Percentiles rank a stretch among this genome's conserved stretches.
These are phyloP conservation scores for Pythium guiyangense DNA, from an alignment of 352 stramenopile genomes.

Conservation along the genomic window DNA sequence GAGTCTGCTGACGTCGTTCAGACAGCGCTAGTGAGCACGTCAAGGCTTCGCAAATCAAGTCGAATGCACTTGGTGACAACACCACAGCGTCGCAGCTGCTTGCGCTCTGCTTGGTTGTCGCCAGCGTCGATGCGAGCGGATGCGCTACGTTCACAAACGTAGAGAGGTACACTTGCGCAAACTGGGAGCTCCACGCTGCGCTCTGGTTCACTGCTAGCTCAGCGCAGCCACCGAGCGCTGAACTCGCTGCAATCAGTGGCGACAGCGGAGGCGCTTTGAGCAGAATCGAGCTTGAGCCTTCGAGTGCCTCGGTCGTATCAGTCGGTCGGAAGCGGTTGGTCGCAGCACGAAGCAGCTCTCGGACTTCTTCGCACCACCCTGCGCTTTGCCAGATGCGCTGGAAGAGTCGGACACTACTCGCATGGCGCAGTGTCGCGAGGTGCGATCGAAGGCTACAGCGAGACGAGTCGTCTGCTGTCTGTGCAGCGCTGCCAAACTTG, in stretches of 20 bases:
- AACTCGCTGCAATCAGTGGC: background rate
- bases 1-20: background rate
- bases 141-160: background rate
- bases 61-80: background rate
- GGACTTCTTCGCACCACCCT: background rate
- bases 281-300: background rate
- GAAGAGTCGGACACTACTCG: background rate
- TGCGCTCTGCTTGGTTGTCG: background rate
- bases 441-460: background rate
- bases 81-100: background rate
- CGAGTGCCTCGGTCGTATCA: no score
- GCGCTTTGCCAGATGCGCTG: background rate
- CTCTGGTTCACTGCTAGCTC: constrained; percentile 3
- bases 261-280: background rate
- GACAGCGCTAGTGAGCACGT: background rate
- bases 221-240: constrained; percentile 7
- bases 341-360: background rate
- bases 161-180: background rate
- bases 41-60: background rate
- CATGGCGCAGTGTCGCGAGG: background rate
- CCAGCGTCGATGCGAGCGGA: constrained; percentile 3
- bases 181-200: background rate
- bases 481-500: no score
- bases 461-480: background rate
- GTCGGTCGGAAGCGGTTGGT: background rate